Conservation (phyloP, 2,329 filamentous ascomycete species). For the Aspergillus ruber region DNA sequence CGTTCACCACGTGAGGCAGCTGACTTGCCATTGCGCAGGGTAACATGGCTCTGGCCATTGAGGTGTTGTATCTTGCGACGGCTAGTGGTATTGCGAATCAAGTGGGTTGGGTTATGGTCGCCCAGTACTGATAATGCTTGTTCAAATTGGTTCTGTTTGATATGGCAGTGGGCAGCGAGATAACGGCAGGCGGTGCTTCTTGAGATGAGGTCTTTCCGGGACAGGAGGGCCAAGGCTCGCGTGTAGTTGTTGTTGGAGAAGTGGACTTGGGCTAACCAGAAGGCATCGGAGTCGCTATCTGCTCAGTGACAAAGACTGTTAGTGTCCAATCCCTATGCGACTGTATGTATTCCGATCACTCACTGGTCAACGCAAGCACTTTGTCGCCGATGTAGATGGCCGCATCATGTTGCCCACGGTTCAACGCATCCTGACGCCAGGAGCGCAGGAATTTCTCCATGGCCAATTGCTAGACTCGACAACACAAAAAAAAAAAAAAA, state of each 20-base stretch:
- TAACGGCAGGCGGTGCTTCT: constrained; percentile 85
- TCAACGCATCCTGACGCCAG: constrained; percentile 91
- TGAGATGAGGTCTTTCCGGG: constrained; percentile 71
- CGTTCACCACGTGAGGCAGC: constrained; percentile 49
- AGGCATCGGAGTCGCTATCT: constrained; percentile 92
- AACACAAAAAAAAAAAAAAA: too few relatives aligned
- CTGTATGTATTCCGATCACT: constrained; percentile 20
- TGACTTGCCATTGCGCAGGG: constrained; percentile 41
- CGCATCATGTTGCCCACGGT: constrained; percentile 92
- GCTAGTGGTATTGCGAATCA: constrained; percentile 63
- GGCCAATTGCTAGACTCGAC: constrained; percentile 2
- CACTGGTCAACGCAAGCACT: constrained; percentile 86
- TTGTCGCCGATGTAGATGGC: constrained; percentile 98
- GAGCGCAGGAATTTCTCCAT: constrained; percentile 94
- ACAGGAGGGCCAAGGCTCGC: constrained; percentile 78
- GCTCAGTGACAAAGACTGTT: neutral
- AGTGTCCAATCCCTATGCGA: neutral
- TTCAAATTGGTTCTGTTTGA: constrained; percentile 85
- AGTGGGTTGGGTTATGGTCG: constrained; percentile 86
- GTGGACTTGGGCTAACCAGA: constrained; percentile 97
- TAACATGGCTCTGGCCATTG: constrained; percentile 48
- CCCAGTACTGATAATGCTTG: constrained; percentile 82
- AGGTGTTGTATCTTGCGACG: constrained; percentile 66
- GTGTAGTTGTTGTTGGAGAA: constrained; percentile 94
- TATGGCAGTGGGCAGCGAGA: constrained; percentile 85